A percentile compares a stretch with the other conserved stretches of the same genome.
Evolutionary conservation across 257 asterid species (phyloP).

Genomic region (Solanum gracilifrons): DNA sequence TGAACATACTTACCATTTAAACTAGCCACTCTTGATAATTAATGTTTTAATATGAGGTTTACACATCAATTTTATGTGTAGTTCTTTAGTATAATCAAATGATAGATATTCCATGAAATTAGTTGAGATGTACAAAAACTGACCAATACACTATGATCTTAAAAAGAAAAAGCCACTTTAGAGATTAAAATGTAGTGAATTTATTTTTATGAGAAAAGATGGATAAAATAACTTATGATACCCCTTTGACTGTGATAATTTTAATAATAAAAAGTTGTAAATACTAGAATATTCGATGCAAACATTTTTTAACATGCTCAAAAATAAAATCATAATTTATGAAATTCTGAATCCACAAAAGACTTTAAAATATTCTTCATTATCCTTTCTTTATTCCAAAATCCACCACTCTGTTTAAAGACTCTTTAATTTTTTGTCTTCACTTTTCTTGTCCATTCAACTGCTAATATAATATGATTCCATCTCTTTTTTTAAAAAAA

Average conservation of each 20-base stretch:
- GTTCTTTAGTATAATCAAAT: background rate
- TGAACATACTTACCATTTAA: no score
- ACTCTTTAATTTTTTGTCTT: conserved; percentile 32
- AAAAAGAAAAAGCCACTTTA: background rate
- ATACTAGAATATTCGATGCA: background rate
- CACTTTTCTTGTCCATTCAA: conserved; percentile 8
- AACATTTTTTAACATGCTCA: background rate
- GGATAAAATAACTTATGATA: background rate
- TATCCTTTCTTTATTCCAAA: conserved; percentile 42
- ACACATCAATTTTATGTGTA: background rate
- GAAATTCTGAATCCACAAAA: background rate
- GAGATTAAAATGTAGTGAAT: background rate
- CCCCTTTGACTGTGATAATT: background rate
- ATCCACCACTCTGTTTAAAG: conserved; percentile 21
- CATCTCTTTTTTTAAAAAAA: background rate
- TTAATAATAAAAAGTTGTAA: background rate
- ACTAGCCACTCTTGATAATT: no score
- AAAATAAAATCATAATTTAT: background rate
- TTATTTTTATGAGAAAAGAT: background rate
- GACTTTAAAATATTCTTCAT: conserved; percentile 36
- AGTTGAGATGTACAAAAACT: no score
- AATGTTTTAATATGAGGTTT: background rate
- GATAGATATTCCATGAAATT: no score
- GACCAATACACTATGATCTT: rapidly evolving
- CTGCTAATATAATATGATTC: background rate